Percentiles rank a stretch among this genome's conserved stretches.
Evolutionary conservation across 2,329 filamentous ascomycete genomes (phyloP).

Genomic region (Karstenula rhodostoma): DNA sequence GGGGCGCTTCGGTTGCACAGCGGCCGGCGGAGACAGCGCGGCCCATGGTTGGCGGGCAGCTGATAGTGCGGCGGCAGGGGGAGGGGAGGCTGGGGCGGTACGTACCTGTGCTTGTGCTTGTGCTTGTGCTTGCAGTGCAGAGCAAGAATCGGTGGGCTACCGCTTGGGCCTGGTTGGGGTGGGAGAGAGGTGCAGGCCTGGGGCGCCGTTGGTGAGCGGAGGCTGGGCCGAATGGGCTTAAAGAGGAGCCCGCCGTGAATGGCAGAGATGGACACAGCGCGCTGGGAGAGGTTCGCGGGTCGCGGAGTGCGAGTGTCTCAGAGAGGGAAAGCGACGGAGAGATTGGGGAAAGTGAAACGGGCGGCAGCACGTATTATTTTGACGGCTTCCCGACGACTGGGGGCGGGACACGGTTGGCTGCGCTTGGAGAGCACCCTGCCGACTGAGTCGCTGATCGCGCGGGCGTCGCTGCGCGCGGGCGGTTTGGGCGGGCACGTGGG

Average conservation of each 20-base stretch:
- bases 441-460: slow-evolving; percentile 42
- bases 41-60: slow-evolving; percentile 19
- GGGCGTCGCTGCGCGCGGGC: slow-evolving; percentile 7
- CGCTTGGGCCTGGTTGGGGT: slow-evolving; percentile 4
- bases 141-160: background rate
- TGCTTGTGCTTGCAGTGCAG: slow-evolving; percentile 1
- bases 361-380: slow-evolving; percentile 48
- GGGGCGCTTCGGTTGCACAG: slow-evolving; percentile 40
- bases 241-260: slow-evolving; percentile 10
- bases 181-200: background rate
- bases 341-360: slow-evolving; percentile 52
- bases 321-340: slow-evolving; percentile 51
- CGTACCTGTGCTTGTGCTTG: slow-evolving; percentile 11
- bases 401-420: slow-evolving; percentile 37
- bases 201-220: slow-evolving; percentile 21
- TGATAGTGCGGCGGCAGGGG: slow-evolving; percentile 27
- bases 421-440: slow-evolving; percentile 37
- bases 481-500: slow-evolving; percentile 3
- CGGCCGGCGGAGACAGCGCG: slow-evolving; percentile 29
- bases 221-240: slow-evolving; percentile 24
- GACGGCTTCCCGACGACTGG: slow-evolving; percentile 32
- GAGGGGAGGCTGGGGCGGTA: slow-evolving; percentile 27
- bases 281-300: slow-evolving; percentile 22
- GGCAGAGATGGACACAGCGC: slow-evolving; percentile 13
- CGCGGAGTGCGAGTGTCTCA: slow-evolving; percentile 45